phyloP scores from a whole-genome alignment of 331 rosid genomes.

The Malus hybrid region DNA sequence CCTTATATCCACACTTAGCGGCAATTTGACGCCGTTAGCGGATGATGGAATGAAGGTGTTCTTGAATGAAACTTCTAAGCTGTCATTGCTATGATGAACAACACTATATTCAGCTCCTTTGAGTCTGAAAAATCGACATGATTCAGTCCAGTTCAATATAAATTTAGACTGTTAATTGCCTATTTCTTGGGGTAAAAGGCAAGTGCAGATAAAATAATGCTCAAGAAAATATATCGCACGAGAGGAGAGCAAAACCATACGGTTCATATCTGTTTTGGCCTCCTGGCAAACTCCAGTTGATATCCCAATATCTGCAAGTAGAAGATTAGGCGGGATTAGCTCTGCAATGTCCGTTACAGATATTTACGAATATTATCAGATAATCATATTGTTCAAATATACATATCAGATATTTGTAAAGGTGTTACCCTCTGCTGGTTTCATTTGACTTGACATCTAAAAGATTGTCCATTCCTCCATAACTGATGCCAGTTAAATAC shows the following conservation, averaged over 20 bases:
- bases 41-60: constrained; percentile 17
- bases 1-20: constrained; percentile 35
- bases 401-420: too few species aligned
- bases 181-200: background rate
- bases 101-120: constrained; percentile 33
- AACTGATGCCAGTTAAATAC: constrained; percentile 14
- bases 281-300: constrained; percentile 39
- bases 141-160: background rate
- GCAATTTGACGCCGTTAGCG: constrained; percentile 11
- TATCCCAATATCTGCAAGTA: constrained; percentile 39
- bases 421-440: constrained; percentile 24
- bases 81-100: constrained; percentile 16
- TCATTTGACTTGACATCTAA: constrained; percentile 24
- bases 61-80: constrained; percentile 24
- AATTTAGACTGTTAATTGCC: background rate
- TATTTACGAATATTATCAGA: too few species aligned
- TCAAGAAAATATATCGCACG: background rate
- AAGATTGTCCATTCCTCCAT: constrained; percentile 35
- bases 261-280: constrained; percentile 34
- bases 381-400: too few species aligned
- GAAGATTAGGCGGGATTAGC: background rate
- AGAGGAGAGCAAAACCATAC: constrained; percentile 10
- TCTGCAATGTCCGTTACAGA: too few species aligned
- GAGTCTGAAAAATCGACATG: constrained; percentile 6
- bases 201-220: background rate